Evolutionary conservation across 179 eudicot species (phyloP), one percentile per base, ranked within the genome.

Genomic region (Beta corolliflora): DNA sequence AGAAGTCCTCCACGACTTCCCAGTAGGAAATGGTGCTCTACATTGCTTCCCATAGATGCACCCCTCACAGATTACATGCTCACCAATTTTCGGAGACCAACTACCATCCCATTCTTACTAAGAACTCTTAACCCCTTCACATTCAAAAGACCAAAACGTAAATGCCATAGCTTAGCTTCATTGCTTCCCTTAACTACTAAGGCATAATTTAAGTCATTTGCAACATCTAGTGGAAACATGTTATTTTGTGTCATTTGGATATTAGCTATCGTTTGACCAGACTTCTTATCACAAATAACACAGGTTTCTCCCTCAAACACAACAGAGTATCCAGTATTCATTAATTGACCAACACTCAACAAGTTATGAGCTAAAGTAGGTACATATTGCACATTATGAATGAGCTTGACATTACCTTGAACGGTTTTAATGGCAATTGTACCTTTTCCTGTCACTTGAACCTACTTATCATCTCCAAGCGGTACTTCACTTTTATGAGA

Each of bases 261-360:
- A 29, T 7, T 25, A 3, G 53, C 55, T n/a, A 81, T 19, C 6
- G 48, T 46, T 3, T 46, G 3, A 46, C 48, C 73, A 25, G 67
- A 31, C 5, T 60, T 56, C 53, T 82, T 82, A 31, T 79, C 73
- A 29, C 2, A 45, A 9, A 82, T 61, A 0, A 29, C 52, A 69
- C 81, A 79, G n/a, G n/a, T n/a, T n/a, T n/a, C n/a, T n/a, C 67
- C 75, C 75, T 85, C 83, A 79, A 85, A 79, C 36, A 69, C 7
- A 60, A 82, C 5, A 5, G 75, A 14, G 69, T 79, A 75, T 0
- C 87, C 81, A 61, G 36, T 41, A 9, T 5, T 60, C 79, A 60
- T 59, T 7, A 54, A 54, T 9, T 54, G 56, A 54, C 56, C 56
- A 54, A 54, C 14, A 54, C 56, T 54, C 9, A 54, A 54, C 56